A percentile compares a stretch with the other conserved stretches of the same genome.
These are phyloP conservation scores for Saccharomycopsis guyanensis DNA, from an alignment of 805 yeast species.

Conservation along the genomic window DNA sequence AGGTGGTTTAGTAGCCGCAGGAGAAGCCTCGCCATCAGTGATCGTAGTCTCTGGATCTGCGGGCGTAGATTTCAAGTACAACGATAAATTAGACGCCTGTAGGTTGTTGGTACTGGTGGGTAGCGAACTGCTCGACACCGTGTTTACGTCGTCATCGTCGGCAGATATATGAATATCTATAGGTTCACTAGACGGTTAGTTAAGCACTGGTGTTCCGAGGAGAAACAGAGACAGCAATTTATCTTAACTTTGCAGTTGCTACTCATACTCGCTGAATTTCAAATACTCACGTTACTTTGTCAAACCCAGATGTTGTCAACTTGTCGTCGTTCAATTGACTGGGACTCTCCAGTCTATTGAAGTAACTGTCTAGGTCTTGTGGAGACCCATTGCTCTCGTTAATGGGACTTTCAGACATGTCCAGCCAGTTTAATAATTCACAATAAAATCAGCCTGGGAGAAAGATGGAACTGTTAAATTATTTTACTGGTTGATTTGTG, in stretches of 20 bases:
- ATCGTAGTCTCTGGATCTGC: conserved; percentile 17
- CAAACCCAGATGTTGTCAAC: neutral
- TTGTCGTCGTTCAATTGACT: neutral
- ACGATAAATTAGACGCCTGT: neutral
- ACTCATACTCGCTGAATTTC: no score
- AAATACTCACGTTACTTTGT: neutral
- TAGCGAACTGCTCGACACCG: neutral
- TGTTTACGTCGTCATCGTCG: no score
- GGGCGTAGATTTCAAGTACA: conserved; percentile 9
- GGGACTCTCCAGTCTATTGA: neutral
- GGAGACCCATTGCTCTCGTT: neutral
- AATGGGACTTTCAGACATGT: no score
- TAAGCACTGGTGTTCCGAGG: no score
- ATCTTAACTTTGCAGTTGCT: no score
- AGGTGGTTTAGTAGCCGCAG: neutral
- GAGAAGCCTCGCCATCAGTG: conserved; percentile 3
- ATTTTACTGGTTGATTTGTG: no score
- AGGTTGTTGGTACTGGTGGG: neutral
- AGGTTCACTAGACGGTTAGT: no score
- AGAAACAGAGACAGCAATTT: no score
- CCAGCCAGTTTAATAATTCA: no score
- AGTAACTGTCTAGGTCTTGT: neutral
- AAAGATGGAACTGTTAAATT: no score
- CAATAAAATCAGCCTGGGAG: no score
- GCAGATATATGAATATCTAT: no score